Conservation (phyloP, 2,329 filamentous ascomycete genomes). For the Aspergillus viridinutans region DNA sequence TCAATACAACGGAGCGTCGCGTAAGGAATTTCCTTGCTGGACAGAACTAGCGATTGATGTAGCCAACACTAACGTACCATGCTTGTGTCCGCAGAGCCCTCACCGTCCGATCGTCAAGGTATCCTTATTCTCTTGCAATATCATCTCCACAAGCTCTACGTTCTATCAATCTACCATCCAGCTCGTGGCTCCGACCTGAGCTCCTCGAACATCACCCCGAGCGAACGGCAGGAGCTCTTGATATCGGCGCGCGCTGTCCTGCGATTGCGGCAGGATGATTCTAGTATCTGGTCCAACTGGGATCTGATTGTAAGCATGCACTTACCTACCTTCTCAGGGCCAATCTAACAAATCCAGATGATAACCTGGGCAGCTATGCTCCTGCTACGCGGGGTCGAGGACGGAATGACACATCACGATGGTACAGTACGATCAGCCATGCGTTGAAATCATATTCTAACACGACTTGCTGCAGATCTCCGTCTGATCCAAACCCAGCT, state of each 20-base stretch:
- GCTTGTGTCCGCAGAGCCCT: constrained; percentile 15
- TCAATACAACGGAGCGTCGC: constrained; percentile 24
- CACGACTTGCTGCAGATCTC: constrained; percentile 12
- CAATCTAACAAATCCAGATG: constrained; percentile 17
- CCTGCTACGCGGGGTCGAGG: constrained; percentile 24
- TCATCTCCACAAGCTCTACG: constrained; percentile 28
- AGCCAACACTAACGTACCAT: neutral
- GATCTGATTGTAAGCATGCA: constrained; percentile 22
- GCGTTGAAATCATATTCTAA: neutral
- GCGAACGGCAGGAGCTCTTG: constrained; percentile 25
- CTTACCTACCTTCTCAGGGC: neutral
- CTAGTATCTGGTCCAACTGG: constrained; percentile 31
- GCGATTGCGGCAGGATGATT: constrained; percentile 24
- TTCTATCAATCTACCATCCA: constrained; percentile 28
- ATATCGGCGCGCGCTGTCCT: constrained; percentile 28
- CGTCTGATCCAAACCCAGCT: constrained; percentile 24
- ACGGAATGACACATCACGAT: constrained; percentile 26
- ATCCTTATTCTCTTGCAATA: constrained; percentile 29
- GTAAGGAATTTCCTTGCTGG: constrained; percentile 9
- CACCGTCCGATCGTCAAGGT: constrained; percentile 25
- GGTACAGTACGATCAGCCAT: constrained; percentile 18
- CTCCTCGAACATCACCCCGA: constrained; percentile 22
- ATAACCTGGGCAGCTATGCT: constrained; percentile 27
- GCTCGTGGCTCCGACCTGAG: constrained; percentile 26
- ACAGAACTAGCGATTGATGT: neutral